A percentile compares a stretch with the other conserved stretches of the same genome.
Conservation (phyloP, 805 yeast genomes). For the Wickerhamomyces chambardii region DNA sequence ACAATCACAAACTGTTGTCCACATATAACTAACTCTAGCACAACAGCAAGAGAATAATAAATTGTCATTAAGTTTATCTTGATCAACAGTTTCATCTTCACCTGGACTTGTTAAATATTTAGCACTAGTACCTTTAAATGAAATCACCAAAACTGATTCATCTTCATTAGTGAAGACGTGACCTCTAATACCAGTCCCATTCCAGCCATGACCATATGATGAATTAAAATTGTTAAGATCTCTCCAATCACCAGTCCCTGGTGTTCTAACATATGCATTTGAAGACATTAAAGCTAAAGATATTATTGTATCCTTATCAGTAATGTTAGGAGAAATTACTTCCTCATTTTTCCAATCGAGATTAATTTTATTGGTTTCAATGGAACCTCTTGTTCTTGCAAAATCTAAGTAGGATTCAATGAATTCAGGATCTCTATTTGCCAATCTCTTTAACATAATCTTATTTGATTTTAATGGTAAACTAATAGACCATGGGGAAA, state of each 20-base stretch:
- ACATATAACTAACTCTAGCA: constrained; percentile 81
- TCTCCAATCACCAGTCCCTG: constrained; percentile 79
- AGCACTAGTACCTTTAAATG: constrained; percentile 90
- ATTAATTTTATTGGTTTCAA: constrained; percentile 24
- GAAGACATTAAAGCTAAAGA: constrained; percentile 80
- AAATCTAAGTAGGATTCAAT: constrained; percentile 58
- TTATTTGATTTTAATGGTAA: constrained; percentile 16
- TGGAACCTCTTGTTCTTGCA: constrained; percentile 30
- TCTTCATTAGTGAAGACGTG: constrained; percentile 71
- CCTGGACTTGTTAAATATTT: constrained; percentile 71
- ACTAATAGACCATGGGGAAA: constrained; percentile 24
- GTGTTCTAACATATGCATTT: constrained; percentile 80
- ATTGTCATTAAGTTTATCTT: constrained; percentile 84
- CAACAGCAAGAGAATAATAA: constrained; percentile 91
- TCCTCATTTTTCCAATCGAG: constrained; percentile 61
- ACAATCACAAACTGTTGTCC: constrained; percentile 96
- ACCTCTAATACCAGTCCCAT: constrained; percentile 77
- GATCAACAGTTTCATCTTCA: constrained; percentile 72
- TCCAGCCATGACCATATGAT: constrained; percentile 77
- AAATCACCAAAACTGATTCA: constrained; percentile 55
- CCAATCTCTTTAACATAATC: constrained; percentile 26
- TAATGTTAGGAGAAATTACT: constrained; percentile 60
- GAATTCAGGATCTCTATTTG: constrained; percentile 45
- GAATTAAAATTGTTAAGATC: constrained; percentile 62
- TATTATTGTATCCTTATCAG: constrained; percentile 66